phyloP scores from a whole-genome alignment of 192 early-diverging fungal genomes.

The Rhizophagus prolifer region DNA sequence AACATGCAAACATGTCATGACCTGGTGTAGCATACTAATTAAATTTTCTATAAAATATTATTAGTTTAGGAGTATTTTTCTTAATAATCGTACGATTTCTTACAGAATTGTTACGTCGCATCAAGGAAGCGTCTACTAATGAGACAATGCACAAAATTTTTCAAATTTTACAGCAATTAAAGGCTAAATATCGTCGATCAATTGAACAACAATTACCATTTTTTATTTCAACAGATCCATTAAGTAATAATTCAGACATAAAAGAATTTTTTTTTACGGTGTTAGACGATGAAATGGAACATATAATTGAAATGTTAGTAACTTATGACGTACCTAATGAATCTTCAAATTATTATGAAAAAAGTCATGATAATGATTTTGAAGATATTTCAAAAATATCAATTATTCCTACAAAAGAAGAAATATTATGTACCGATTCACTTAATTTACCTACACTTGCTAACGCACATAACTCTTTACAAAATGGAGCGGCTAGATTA shows the following conservation, averaged over 20 bases:
- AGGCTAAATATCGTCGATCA: too few species aligned
- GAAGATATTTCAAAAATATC: slow-evolving; percentile 43
- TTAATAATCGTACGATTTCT: too few species aligned
- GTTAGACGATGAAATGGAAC: slow-evolving; percentile 11
- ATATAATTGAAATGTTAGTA: slow-evolving; percentile 27
- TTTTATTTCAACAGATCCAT: neutral
- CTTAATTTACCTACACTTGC: slow-evolving; percentile 47
- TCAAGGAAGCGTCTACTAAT: neutral
- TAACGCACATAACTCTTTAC: slow-evolving; percentile 45
- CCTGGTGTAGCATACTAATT: too few species aligned
- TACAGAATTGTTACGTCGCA: too few species aligned
- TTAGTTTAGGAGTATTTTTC: too few species aligned
- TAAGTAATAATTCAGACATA: too few species aligned
- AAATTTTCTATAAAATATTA: too few species aligned
- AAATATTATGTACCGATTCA: slow-evolving; percentile 40
- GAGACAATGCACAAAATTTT: neutral
- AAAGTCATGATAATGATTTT: too few species aligned
- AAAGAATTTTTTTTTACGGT: slow-evolving; percentile 8
- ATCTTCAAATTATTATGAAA: too few species aligned
- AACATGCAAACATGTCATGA: too few species aligned
- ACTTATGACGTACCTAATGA: slow-evolving; percentile 48
- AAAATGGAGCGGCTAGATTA: slow-evolving; percentile 43
- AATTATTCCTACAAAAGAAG: slow-evolving; percentile 54
- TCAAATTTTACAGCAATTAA: too few species aligned
- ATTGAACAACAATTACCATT: neutral